Evolutionary conservation across 768 basidiomycete genomes (phyloP).

Genomic region (Boletus rubescentipes): DNA sequence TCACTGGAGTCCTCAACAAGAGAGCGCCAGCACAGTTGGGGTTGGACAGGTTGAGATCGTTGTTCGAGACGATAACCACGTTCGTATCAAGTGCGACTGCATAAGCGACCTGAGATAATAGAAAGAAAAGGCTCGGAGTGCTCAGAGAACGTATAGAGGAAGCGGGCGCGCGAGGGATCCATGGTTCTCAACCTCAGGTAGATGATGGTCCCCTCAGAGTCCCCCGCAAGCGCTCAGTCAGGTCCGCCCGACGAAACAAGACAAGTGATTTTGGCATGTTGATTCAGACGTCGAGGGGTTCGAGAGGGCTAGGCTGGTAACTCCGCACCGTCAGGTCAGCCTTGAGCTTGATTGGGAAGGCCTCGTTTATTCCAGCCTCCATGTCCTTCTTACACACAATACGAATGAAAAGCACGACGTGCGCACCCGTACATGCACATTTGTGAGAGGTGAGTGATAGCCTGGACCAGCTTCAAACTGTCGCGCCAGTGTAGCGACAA

Average conservation of each 20-base stretch:
- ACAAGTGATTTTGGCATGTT: background rate
- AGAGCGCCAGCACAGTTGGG: constrained; percentile 6
- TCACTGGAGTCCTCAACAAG: constrained; percentile 1
- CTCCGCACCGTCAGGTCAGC: too few relatives aligned
- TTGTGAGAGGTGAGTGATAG: too few relatives aligned
- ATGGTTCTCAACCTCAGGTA: background rate
- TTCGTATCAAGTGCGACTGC: background rate
- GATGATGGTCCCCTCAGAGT: background rate
- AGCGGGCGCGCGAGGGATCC: background rate
- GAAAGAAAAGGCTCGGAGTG: background rate
- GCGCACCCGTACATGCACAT: too few relatives aligned
- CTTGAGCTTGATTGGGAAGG: too few relatives aligned
- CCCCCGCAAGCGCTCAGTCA: background rate
- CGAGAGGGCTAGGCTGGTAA: too few relatives aligned
- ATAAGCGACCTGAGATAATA: background rate
- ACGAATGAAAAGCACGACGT: too few relatives aligned
- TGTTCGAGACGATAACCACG: constrained; percentile 14
- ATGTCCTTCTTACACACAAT: too few relatives aligned
- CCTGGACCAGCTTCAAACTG: too few relatives aligned
- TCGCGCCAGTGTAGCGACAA: too few relatives aligned
- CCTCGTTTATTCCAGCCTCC: too few relatives aligned
- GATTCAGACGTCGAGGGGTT: too few relatives aligned
- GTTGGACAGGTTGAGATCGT: constrained; percentile 11
- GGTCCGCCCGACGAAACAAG: background rate
- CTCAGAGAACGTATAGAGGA: background rate